Conservation (phyloP, 2,329 filamentous ascomycete species). For the Sporothrix luriei region DNA sequence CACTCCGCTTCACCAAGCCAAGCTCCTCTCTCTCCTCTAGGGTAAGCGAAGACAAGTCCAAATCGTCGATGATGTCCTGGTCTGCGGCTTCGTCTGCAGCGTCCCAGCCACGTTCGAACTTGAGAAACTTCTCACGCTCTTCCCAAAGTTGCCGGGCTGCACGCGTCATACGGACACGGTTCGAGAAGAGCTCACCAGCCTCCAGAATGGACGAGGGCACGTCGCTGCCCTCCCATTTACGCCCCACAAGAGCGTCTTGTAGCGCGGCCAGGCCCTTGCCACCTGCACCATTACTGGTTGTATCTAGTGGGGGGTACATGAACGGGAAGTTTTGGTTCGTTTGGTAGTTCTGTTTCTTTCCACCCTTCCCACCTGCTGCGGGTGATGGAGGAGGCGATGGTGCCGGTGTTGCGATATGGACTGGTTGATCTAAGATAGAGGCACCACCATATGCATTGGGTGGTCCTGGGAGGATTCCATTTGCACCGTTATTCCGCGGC, state of each 20-base stretch:
- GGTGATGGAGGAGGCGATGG: conserved; percentile 95
- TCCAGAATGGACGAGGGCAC: conserved; percentile 94
- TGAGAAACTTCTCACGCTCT: conserved; percentile 86
- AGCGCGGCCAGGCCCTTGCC: conserved; percentile 82
- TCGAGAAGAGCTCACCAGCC: conserved; percentile 88
- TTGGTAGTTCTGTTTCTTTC: conserved; percentile 99
- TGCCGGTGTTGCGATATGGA: conserved; percentile 97
- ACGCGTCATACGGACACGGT: conserved; percentile 85
- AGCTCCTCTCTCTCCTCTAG: conserved; percentile 52
- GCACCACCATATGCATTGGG: conserved; percentile 61
- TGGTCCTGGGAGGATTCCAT: conserved; percentile 62
- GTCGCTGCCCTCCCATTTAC: conserved; percentile 90
- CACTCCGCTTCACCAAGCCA: conserved; percentile 48
- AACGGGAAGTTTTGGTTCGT: conserved; percentile 99
- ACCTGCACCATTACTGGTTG: conserved; percentile 83
- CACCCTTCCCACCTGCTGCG: conserved; percentile 80
- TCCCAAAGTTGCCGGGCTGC: conserved; percentile 94
- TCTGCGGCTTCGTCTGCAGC: conserved; percentile 43
- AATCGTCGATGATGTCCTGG: conserved; percentile 48
- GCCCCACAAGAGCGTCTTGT: conserved; percentile 77
- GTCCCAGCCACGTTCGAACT: conserved; percentile 88
- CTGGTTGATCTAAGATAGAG: conserved; percentile 91
- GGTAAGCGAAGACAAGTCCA: conserved; percentile 44
- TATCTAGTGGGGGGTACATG: conserved; percentile 90
- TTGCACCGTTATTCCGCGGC: conserved; percentile 60